phyloP scores from a whole-genome alignment of 345 rosid species.

The Arabidopsis thaliana region DNA sequence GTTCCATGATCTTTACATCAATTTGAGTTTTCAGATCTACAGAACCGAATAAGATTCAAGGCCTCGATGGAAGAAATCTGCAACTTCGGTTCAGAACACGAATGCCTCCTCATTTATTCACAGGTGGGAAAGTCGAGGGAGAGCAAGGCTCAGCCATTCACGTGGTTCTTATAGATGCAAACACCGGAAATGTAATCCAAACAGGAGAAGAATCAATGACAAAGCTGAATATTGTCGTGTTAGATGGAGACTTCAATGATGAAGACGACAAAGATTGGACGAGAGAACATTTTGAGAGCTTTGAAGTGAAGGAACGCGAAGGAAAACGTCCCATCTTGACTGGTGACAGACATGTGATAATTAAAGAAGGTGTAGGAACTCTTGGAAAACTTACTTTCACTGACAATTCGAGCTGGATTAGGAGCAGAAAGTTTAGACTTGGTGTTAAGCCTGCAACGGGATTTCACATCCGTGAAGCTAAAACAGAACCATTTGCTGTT shows the following conservation, averaged over 20 bases:
- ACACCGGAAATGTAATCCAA: conserved; percentile 63
- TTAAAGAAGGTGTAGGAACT: conserved; percentile 89
- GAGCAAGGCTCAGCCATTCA: conserved; percentile 85
- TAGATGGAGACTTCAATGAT: conserved; percentile 84
- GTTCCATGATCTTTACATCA: conserved; percentile 3
- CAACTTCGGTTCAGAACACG: conserved; percentile 80
- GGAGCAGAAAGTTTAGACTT: conserved; percentile 96
- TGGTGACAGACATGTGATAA: conserved; percentile 73
- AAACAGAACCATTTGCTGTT: conserved; percentile 88
- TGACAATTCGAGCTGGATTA: conserved; percentile 98
- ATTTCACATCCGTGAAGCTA: conserved; percentile 71
- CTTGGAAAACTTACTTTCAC: conserved; percentile 85
- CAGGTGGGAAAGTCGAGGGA: conserved; percentile 92
- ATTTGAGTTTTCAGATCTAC: conserved; percentile 51
- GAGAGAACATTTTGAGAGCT: conserved; percentile 69
- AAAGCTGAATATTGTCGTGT: conserved; percentile 71
- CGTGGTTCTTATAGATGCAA: conserved; percentile 66
- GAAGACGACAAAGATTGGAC: conserved; percentile 72
- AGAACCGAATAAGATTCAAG: conserved; percentile 62
- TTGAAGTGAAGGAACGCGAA: conserved; percentile 81
- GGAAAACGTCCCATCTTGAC: conserved; percentile 89
- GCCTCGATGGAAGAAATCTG: conserved; percentile 62
- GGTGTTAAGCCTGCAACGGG: conserved; percentile 69
- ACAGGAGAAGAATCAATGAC: conserved; percentile 70
- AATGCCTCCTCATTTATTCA: conserved; percentile 92